Evolutionary conservation across 768 basidiomycete species (phyloP).

Genomic region (Cystofilobasidium bisporidii): DNA sequence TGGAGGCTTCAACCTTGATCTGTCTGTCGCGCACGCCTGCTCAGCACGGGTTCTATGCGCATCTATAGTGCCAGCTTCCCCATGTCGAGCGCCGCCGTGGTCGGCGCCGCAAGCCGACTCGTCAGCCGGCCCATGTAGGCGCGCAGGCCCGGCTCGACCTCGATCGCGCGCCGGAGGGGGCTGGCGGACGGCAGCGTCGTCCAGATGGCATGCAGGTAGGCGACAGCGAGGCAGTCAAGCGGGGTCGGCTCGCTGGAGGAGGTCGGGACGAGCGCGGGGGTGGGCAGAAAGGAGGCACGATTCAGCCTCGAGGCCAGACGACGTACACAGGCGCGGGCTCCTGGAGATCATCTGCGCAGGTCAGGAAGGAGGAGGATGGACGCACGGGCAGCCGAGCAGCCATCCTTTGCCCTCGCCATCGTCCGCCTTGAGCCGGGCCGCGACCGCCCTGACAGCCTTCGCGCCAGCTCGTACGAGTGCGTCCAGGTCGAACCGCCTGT

Average conservation of each 20-base stretch:
- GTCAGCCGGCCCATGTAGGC: conserved; percentile 13
- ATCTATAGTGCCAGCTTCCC: not conserved
- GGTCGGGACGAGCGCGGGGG: too few species aligned
- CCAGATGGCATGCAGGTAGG: conserved; percentile 13
- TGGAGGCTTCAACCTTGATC: too few species aligned
- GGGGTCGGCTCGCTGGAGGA: conserved; percentile 6
- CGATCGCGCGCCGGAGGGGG: conserved; percentile 19
- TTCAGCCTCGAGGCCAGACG: too few species aligned
- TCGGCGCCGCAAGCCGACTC: not conserved
- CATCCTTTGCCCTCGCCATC: conserved; percentile 10
- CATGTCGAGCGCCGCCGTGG: not conserved
- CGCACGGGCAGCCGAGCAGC: conserved; percentile 25
- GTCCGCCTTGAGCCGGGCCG: conserved; percentile 10
- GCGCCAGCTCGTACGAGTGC: conserved; percentile 10
- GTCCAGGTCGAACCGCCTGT: conserved; percentile 15
- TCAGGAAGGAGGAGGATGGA: not conserved
- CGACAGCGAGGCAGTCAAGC: conserved; percentile 25
- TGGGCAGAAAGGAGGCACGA: not conserved
- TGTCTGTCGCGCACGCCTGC: too few species aligned
- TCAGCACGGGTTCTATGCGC: not conserved
- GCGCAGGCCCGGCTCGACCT: conserved; percentile 8
- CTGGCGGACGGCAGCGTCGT: not conserved
- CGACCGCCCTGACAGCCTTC: conserved; percentile 19
- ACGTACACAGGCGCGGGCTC: too few species aligned
- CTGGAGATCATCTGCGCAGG: too few species aligned